Evolutionary conservation across 2,329 filamentous ascomycete genomes (phyloP).

Genomic region (Colletotrichum noveboracense): DNA sequence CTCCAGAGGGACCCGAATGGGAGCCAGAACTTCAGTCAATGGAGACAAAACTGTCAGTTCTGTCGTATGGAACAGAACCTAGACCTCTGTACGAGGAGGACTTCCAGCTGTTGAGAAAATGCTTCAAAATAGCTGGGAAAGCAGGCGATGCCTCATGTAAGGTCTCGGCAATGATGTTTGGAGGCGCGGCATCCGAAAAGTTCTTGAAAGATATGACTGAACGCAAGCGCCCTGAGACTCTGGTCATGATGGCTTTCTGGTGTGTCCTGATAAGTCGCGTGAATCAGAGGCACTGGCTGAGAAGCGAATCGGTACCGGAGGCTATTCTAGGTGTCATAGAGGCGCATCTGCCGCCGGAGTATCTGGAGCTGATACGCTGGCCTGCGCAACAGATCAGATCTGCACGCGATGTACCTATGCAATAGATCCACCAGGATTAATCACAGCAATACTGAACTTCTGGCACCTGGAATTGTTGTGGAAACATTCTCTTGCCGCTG

Average conservation of each 20-base stretch:
- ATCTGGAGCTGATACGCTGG: background rate
- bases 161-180: background rate
- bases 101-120: background rate
- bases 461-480: background rate
- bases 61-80: background rate
- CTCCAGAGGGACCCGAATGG: background rate
- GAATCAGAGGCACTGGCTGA: background rate
- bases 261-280: background rate
- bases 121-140: background rate
- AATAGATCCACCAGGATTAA: background rate
- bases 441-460: background rate
- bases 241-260: background rate
- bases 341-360: background rate
- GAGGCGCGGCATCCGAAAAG: background rate
- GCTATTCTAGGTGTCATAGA: background rate
- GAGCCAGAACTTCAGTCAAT: background rate
- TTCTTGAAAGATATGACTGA: background rate
- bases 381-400: background rate
- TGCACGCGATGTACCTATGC: background rate
- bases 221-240: background rate
- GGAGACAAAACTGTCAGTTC: accelerated
- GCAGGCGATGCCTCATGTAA: background rate
- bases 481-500: background rate
- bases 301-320: background rate
- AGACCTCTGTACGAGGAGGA: background rate